Evolutionary conservation across 75 land plant genomes (phyloP).

Genomic region (Cupressus sempervirens): DNA sequence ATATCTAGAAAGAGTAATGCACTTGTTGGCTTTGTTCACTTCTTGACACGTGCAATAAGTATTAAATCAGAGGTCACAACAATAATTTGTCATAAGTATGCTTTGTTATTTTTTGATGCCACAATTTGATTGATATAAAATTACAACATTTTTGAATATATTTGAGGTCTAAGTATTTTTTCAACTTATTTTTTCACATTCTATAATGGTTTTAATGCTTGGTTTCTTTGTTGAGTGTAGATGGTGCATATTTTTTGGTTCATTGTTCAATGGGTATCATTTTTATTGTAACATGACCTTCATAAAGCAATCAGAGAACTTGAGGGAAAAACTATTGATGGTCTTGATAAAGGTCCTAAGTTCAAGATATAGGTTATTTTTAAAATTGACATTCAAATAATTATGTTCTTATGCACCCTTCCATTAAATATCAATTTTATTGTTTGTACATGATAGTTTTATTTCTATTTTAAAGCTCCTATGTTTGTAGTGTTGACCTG

Average conservation of each 20-base stretch:
- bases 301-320: conserved; percentile 39
- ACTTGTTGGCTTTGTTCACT: conserved; percentile 44
- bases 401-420: neutral
- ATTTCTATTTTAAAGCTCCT: neutral
- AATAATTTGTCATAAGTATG: neutral
- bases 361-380: conserved; percentile 29
- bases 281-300: conserved; percentile 28
- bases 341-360: conserved; percentile 24
- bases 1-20: too few species aligned
- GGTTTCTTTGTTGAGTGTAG: neutral
- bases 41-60: conserved; percentile 27
- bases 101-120: neutral
- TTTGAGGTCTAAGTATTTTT: neutral
- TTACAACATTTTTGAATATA: neutral
- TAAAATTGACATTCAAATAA: neutral
- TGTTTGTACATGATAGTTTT: neutral
- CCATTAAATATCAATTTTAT: neutral
- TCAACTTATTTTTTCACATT: neutral
- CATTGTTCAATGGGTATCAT: neutral
- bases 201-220: neutral
- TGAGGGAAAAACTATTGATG: conserved; percentile 30
- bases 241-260: neutral
- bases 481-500: neutral
- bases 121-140: neutral
- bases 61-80: neutral